Evolutionary conservation across 176 grass and related monocot genomes (phyloP), one percentile per base, ranked within the genome.

Genomic region (Aegilops tauschii): DNA sequence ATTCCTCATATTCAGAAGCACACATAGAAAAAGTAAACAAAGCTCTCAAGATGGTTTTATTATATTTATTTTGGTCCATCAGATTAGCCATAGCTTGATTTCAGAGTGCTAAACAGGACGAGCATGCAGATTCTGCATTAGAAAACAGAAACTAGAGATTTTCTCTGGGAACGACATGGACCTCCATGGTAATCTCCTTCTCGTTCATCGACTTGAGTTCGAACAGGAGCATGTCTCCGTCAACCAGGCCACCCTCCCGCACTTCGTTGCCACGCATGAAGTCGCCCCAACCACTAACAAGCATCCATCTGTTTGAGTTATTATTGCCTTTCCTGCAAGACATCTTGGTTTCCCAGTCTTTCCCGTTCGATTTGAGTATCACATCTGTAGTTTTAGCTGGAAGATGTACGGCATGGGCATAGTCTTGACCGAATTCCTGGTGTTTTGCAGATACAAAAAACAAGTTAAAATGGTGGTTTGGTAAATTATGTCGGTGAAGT

Each of bases 191-290:
- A 12, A 77, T 25, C 65, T 25, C 4, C 5, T 63, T 34, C 61
- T 16, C 25, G 23, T 28, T 45, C 71, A 74, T 74, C 6, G 23
- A 74, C 63, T 68, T 18, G 32, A 86, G 70, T 42, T 90, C 45
- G 20, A 86, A 90, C 25, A 90, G 29, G 29, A 44, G 69, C 16
- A 86, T 70, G 32, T 86, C 68, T 16, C 76, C 59, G 21, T 9
- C 21, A 81, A 17, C 8, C 17, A 86, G 61, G 17, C 79, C 3
- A 10, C 32, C 9, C 4, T 69, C 32, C 32, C 5, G 28, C 28
- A 66, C 28, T 66, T 30, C 23, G 54, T 85, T 89, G 6, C 75
- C 54, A 18, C 12, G 0, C 9, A 68, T 17, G 0, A 86, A 90
- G 1, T 86, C 8, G 0, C 20, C 3, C 77, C 42, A 90, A 21